These are phyloP conservation scores for Globisporangium rhizosaccharum DNA, from an alignment of 352 stramenopile genomes.

Conservation along the genomic window DNA sequence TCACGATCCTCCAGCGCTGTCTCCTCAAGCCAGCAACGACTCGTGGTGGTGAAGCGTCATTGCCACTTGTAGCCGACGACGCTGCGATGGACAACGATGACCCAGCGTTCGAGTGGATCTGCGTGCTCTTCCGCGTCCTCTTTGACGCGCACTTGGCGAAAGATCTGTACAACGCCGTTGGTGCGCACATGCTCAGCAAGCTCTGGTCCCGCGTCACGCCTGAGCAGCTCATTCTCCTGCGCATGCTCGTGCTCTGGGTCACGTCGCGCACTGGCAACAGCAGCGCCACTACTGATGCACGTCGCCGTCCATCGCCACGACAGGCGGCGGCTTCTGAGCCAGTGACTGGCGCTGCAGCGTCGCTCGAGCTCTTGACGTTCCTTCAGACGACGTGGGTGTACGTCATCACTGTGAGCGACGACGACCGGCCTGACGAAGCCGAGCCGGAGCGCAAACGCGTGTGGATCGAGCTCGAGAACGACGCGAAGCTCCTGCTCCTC, in stretches of 20 bases:
- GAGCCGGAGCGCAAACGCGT: slow-evolving; percentile 59
- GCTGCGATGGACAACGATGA: slow-evolving; percentile 36
- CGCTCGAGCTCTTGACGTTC: slow-evolving; percentile 35
- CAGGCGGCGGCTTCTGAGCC: slow-evolving; percentile 2
- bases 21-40: slow-evolving; percentile 29
- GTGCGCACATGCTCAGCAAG: slow-evolving; percentile 67
- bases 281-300: background rate
- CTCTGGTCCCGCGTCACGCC: slow-evolving; percentile 79
- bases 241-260: slow-evolving; percentile 70
- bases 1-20: slow-evolving; percentile 73
- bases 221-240: slow-evolving; percentile 73
- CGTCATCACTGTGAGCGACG: slow-evolving; percentile 32
- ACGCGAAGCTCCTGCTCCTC: slow-evolving; percentile 69
- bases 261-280: slow-evolving; percentile 10
- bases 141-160: slow-evolving; percentile 43
- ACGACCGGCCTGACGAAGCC: slow-evolving; percentile 53
- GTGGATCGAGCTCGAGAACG: slow-evolving; percentile 73
- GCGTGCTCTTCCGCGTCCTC: slow-evolving; percentile 51
- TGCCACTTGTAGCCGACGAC: background rate
- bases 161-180: slow-evolving; percentile 66
- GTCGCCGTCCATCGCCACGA: background rate
- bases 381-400: slow-evolving; percentile 48
- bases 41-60: background rate
- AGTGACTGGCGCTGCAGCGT: slow-evolving; percentile 6
- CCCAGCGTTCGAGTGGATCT: slow-evolving; percentile 78